phyloP scores from a whole-genome alignment of 78 protist species.

The Pirum gemmata region DNA sequence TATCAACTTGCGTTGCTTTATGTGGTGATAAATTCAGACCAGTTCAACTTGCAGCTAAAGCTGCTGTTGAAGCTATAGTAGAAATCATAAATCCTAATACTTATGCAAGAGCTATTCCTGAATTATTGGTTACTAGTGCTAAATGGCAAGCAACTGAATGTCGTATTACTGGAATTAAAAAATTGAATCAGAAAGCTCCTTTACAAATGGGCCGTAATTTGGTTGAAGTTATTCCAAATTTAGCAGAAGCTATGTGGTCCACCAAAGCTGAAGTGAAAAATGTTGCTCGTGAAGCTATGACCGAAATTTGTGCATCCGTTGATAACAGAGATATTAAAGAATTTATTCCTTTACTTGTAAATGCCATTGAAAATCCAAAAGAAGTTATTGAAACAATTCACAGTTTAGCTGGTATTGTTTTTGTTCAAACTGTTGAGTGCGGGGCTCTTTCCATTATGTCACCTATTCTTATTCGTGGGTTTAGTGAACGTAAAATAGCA shows the following conservation, averaged over 20 bases:
- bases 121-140: background rate
- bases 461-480: constrained; percentile 60
- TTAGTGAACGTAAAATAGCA: constrained; percentile 36
- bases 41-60: constrained; percentile 9
- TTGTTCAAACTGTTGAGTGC: constrained; percentile 52
- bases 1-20: constrained; percentile 19
- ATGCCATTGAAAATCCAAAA: constrained; percentile 47
- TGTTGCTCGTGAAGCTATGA: constrained; percentile 22
- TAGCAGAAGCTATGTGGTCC: constrained; percentile 47
- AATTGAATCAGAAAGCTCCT: constrained; percentile 38
- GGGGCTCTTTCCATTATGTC: constrained; percentile 53
- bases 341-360: constrained; percentile 50
- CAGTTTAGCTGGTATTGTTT: constrained; percentile 53
- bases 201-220: constrained; percentile 30
- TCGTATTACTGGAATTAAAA: background rate
- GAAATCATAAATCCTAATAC: constrained; percentile 7
- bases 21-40: constrained; percentile 23
- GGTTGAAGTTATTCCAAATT: constrained; percentile 39
- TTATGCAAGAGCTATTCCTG: background rate
- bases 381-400: constrained; percentile 56
- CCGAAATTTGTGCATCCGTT: background rate
- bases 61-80: background rate
- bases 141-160: constrained; percentile 23
- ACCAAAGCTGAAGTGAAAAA: constrained; percentile 46
- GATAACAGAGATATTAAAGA: constrained; percentile 53